Evolutionary conservation across 495 filamentous ascomycete species (phyloP).

Genomic region (Penicillium canariense): DNA sequence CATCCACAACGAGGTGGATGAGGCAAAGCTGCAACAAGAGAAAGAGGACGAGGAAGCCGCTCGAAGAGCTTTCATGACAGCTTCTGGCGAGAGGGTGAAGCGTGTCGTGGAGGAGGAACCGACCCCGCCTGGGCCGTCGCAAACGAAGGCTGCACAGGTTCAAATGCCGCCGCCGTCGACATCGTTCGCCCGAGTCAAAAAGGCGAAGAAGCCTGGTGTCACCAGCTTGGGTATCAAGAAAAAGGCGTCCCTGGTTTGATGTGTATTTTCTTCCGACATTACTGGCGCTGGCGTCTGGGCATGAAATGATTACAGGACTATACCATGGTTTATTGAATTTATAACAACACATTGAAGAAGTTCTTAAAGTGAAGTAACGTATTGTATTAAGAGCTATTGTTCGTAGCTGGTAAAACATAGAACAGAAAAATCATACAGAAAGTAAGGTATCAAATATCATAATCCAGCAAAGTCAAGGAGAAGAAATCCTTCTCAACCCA

Average conservation of each 20-base stretch:
- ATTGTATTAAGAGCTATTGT: constrained; percentile 10
- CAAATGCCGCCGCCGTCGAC: constrained; percentile 54
- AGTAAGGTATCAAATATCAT: constrained; percentile 28
- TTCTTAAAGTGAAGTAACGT: constrained; percentile 9
- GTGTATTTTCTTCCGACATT: constrained; percentile 1
- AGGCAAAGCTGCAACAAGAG: constrained; percentile 62
- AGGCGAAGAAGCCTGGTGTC: constrained; percentile 76
- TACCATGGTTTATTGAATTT: not conserved
- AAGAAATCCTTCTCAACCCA: not conserved
- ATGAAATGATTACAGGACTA: not conserved
- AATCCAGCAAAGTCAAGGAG: constrained; percentile 11
- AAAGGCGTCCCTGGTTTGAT: constrained; percentile 58
- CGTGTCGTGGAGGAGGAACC: constrained; percentile 45
- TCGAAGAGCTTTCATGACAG: constrained; percentile 70
- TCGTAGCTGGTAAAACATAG: constrained; percentile 8
- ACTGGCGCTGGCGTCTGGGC: constrained; percentile 17
- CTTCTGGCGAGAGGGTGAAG: constrained; percentile 52
- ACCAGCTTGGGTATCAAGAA: constrained; percentile 87
- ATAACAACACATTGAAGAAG: not conserved
- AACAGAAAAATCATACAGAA: constrained; percentile 23
- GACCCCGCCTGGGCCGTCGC: constrained; percentile 25
- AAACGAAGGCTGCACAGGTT: constrained; percentile 23
- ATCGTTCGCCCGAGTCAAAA: constrained; percentile 72
- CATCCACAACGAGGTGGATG: constrained; percentile 48
- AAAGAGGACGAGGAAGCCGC: constrained; percentile 86